Conservation (phyloP, 257 asterid genomes). For the Solanum chmielewskii region DNA sequence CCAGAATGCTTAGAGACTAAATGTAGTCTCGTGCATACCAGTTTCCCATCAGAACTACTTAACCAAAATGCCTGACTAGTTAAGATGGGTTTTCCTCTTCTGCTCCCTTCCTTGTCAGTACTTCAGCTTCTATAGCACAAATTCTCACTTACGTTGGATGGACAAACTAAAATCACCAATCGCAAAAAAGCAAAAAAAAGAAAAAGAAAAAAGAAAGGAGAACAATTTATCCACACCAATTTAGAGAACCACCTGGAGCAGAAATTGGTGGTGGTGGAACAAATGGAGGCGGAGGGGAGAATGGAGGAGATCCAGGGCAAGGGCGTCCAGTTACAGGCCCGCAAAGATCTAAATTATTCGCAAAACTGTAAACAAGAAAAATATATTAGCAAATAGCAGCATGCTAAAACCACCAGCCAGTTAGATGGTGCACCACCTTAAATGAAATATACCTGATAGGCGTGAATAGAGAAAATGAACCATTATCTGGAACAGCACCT, state of each 20-base stretch:
- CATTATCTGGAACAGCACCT: constrained; percentile 91
- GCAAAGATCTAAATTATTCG: constrained; percentile 83
- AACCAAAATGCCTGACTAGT: neutral
- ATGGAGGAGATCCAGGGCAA: constrained; percentile 99
- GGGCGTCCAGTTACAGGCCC: constrained; percentile 97
- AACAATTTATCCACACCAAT: neutral
- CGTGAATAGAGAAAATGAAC: constrained; percentile 89
- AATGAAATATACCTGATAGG: constrained; percentile 69
- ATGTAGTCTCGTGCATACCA: neutral
- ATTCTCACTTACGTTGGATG: neutral
- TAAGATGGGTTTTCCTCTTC: neutral
- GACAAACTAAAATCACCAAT: neutral
- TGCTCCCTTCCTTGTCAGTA: neutral
- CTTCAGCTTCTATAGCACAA: neutral
- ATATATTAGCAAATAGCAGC: constrained; percentile 3
- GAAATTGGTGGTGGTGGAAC: constrained; percentile 81
- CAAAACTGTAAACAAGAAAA: constrained; percentile 51
- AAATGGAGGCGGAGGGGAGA: constrained; percentile 99
- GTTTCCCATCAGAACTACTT: neutral
- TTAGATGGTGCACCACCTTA: neutral
- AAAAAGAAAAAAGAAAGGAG: no score
- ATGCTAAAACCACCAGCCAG: neutral
- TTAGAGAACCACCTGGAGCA: constrained; percentile 50
- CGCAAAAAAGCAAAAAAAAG: neutral
- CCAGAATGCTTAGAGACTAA: neutral